Evolutionary conservation across 306 rosid species (phyloP), one percentile per base, ranked within the genome.

Genomic region (Biancaea sappan): DNA sequence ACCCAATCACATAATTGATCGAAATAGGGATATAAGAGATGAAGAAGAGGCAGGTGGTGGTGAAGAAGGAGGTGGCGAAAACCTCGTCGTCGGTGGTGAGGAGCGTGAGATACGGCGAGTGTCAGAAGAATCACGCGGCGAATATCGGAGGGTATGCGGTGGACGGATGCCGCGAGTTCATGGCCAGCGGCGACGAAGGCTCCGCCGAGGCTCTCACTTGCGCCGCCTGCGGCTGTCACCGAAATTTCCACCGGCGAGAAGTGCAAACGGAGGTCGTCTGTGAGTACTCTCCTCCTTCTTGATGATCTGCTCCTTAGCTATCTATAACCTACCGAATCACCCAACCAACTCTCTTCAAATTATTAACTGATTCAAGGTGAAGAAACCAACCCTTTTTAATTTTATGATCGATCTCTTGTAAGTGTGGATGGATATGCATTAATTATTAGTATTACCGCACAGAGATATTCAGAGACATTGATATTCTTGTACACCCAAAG

Each of bases 51-150:
- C 96, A 91, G 73, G 98, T 94, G 6, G 91, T 88, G 32, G 86
- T 86, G 72, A 92, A 81, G 71, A 82, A 69, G 57, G 89, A 83
- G 2, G 71, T 68, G 18, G 84, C 92, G 14, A 58, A 79, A 28
- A 83, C 91, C 3, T 81, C 98, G 21, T 91, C 98, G 28, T 87
- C 95, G 5, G 74, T 77, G 71, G 80, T 79, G n/a, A 85, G 91
- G 69, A 90, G 78, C 24, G 80, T 91, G 29, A 52, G 97, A 59
- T 94, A 94, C 28, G 86, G 87, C 0, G 98, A 90, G 86, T 94
- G 98, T 72, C 96, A 84, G 57, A 94, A 92, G 93, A 94, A 94
- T 74, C 97, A 94, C 37, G 98, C 97, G 1, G 98, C 98, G 0
- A 86, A 84, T 18, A 87, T 88, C 0, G 98, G 98, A 37, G 98